phyloP scores from a whole-genome alignment of 2,329 filamentous ascomycete species.

The Zymoseptoria tritici region DNA sequence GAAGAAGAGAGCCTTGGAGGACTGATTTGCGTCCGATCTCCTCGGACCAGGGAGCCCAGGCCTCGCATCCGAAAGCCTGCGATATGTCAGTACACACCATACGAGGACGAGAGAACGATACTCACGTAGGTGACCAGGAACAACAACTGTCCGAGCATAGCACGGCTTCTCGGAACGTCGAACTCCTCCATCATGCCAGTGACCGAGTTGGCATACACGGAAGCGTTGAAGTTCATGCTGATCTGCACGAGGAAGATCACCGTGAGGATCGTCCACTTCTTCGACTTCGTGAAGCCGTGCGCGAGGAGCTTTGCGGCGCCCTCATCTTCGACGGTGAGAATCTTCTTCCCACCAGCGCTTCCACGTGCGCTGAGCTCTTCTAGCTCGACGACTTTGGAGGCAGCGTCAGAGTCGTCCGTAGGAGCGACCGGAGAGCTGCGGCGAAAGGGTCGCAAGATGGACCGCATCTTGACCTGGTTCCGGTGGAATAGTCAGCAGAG shows the following conservation, averaged over 20 bases:
- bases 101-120: neutral
- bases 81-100: neutral
- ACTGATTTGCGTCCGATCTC: slow-evolving; percentile 72
- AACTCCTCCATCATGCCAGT: slow-evolving; percentile 54
- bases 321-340: neutral
- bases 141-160: slow-evolving; percentile 66
- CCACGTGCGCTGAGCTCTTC: neutral
- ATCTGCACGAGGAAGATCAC: slow-evolving; percentile 49
- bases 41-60: slow-evolving; percentile 84
- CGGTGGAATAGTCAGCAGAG: neutral
- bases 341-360: neutral
- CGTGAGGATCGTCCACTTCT: slow-evolving; percentile 47
- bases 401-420: neutral
- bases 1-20: slow-evolving; percentile 62
- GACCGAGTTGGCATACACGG: slow-evolving; percentile 52
- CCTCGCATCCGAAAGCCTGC: slow-evolving; percentile 70
- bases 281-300: slow-evolving; percentile 34
- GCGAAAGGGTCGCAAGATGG: neutral
- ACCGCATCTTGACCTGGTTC: neutral
- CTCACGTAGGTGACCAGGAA: slow-evolving; percentile 63
- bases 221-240: slow-evolving; percentile 50
- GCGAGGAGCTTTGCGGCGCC: neutral
- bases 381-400: neutral
- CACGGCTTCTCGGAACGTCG: slow-evolving; percentile 58
- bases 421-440: neutral